Evolutionary conservation across 768 basidiomycete species (phyloP).

Genomic region (Auriscalpium orientale): DNA sequence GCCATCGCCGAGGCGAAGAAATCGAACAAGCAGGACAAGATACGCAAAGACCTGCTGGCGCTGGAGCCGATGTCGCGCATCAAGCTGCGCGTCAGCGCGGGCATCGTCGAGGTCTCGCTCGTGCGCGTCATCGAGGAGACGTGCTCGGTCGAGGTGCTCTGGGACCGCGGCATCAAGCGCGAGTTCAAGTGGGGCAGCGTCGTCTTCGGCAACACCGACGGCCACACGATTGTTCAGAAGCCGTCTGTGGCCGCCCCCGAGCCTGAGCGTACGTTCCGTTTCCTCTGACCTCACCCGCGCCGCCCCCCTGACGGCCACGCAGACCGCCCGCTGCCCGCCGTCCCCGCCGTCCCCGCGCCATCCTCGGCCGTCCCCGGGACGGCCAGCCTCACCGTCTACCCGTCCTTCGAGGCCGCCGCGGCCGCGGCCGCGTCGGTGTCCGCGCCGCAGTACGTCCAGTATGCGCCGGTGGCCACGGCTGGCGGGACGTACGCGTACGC

Average conservation of each 20-base stretch:
- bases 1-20: conserved; percentile 68
- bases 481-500: not conserved
- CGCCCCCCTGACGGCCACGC: not conserved
- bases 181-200: conserved; percentile 83
- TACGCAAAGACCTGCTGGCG: conserved; percentile 60
- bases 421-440: not conserved
- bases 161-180: conserved; percentile 65
- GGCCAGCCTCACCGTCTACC: conserved; percentile 6
- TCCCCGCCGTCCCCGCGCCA: not conserved
- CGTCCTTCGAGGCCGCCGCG: not conserved
- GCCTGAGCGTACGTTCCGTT: conserved; percentile 35
- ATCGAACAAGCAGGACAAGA: conserved; percentile 65
- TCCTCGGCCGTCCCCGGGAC: not conserved
- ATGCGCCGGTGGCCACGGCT: not conserved
- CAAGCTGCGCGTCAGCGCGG: conserved; percentile 77
- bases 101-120: conserved; percentile 82
- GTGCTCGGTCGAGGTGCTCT: conserved; percentile 69
- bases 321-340: not conserved
- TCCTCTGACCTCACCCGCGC: not conserved
- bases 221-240: conserved; percentile 58
- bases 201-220: conserved; percentile 67
- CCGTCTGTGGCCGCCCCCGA: conserved; percentile 48
- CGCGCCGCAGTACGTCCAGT: not conserved
- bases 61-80: conserved; percentile 68
- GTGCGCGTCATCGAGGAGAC: conserved; percentile 62